Base-by-base conservation (phyloP, 1,139 yeast species). In the Blastobotrys ciferrii region DNA sequence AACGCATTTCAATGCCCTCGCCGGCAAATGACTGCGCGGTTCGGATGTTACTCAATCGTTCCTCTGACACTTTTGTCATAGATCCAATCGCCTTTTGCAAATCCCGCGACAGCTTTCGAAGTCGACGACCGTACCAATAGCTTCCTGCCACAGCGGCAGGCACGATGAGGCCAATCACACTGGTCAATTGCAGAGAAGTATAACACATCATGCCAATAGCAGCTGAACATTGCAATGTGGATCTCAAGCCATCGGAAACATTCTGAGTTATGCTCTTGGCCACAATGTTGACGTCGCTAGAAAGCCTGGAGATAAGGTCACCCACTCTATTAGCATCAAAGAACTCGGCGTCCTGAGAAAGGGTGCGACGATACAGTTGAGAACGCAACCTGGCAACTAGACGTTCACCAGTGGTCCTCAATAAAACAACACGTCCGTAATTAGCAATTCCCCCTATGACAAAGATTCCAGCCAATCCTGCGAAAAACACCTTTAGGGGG, bases 281-380 rank as follows among this genome's bases (percentile, higher is more conserved):
- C 13, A 92, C 96, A 40, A 92, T 84, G 62, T 86, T 91, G 1
- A 97, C 91, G 65, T 92, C 98, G 39, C 87, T 82, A 19, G 95
- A 82, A 35, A 92, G 71, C 53, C 98, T 73, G 4, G 96, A 87
- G 43, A 92, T 88, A 62, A 92, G 74, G 64, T 92, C 98, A 38
- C 98, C 98, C 1, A 91, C 95, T 62, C 92, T 84, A 53, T 94
- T 91, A 15, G 86, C 82, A 63, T 92, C 98, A 63, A 87, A 92
- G 64, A 92, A 92, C 64, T 87, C 92, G 49, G 95, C 86, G 66
- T 92, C 98, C 62, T 89, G 96, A 20, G 83, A 78, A 54, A 91
- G 72, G 3, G 92, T 83, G 54, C 80, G 82, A 65, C 81, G 81
- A 69, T 88, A 87, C 38, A 91, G 78, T 45, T 81, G 74, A 1